These are phyloP conservation scores for Carex littledalei DNA, from an alignment of 176 grass and related monocot genomes.

Conservation along the genomic window DNA sequence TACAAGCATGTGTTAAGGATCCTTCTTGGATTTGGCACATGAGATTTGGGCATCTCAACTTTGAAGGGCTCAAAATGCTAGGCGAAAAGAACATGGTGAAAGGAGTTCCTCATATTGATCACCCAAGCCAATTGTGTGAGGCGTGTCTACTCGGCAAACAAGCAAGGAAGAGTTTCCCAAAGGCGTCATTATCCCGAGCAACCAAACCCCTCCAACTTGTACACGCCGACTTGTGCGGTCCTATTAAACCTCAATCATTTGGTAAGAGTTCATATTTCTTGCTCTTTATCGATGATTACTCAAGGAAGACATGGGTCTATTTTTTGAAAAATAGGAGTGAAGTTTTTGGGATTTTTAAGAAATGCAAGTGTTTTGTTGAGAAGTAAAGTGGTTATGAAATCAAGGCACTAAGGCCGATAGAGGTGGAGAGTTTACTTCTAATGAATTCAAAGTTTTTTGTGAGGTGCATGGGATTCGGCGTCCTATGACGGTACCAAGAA, in stretches of 20 bases:
- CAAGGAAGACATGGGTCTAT: too few species aligned
- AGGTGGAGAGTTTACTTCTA: background rate
- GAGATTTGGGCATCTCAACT: background rate
- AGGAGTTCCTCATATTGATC: background rate
- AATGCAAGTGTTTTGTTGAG: too few species aligned
- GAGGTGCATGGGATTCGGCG: background rate
- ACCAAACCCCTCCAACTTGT: too few species aligned
- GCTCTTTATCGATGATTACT: too few species aligned
- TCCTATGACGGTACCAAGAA: background rate
- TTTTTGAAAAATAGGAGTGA: too few species aligned
- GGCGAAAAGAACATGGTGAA: background rate
- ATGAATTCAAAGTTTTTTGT: background rate
- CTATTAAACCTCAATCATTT: too few species aligned
- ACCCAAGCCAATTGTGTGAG: background rate
- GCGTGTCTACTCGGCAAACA: conserved; percentile 10
- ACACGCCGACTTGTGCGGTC: too few species aligned
- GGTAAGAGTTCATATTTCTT: too few species aligned
- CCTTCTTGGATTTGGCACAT: background rate
- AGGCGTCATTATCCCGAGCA: background rate
- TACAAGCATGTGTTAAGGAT: background rate
- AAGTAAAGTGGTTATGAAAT: too few species aligned
- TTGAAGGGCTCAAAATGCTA: background rate
- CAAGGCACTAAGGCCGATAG: background rate
- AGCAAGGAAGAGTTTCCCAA: background rate
- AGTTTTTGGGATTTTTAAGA: too few species aligned